Evolutionary conservation across 192 early-diverging fungal species (phyloP).

Genomic region (Allomyces javanicus): DNA sequence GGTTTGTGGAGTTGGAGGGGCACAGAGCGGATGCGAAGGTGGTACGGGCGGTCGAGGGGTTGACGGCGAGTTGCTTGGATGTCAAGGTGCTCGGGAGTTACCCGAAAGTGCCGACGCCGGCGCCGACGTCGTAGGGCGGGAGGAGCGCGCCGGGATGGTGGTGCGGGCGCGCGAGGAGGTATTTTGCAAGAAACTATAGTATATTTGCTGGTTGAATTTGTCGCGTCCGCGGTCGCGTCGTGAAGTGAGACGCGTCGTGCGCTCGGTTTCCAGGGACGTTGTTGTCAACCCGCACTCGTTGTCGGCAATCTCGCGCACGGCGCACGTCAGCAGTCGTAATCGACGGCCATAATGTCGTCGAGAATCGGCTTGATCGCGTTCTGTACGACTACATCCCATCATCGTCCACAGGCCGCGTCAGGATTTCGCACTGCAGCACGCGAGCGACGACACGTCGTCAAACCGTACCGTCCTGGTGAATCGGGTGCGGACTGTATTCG

Average conservation of each 20-base stretch:
- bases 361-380: neutral
- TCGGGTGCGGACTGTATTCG: neutral
- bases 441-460: too few species aligned
- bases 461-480: neutral
- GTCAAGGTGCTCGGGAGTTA: neutral
- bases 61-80: neutral
- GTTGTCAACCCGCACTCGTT: too few species aligned
- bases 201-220: too few species aligned
- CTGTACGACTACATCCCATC: neutral
- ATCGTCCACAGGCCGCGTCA: too few species aligned
- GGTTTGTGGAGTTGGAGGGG: constrained; percentile 78
- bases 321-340: neutral
- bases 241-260: too few species aligned
- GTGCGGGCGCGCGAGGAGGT: too few species aligned
- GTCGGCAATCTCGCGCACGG: too few species aligned
- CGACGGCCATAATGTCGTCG: neutral
- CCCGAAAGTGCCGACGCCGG: neutral
- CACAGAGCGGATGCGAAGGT: constrained; percentile 52
- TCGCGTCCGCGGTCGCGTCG: too few species aligned
- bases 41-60: constrained; percentile 12
- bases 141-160: too few species aligned
- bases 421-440: too few species aligned
- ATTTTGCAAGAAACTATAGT: too few species aligned
- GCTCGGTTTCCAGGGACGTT: too few species aligned
- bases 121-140: neutral